Evolutionary conservation across 345 rosid species (phyloP), one percentile per base, ranked within the genome.

Genomic region (Orychophragmus violaceus): DNA sequence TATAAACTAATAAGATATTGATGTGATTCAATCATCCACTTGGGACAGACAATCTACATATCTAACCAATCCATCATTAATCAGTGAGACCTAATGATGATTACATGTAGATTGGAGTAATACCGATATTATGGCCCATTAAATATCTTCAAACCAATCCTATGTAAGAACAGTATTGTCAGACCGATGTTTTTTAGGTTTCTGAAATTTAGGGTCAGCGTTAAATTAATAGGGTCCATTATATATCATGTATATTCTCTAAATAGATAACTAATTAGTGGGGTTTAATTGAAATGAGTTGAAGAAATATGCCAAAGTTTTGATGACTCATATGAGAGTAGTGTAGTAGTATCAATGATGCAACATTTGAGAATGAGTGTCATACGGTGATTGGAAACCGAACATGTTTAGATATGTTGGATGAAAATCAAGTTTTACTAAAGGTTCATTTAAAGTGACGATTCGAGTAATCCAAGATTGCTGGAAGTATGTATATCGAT

Each of bases 21-120:
- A 54, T 62, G 30, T 21, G 56, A 33, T 23, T 44, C 8, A 62
- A 59, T 42, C 36, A 30, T 42, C n/a, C 61, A 61, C 74, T 50
- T 16, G 66, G 29, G 16, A 60, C 19, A 21, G 52, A 46, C n/a
- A 46, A 23, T 48, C 41, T 19, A 33, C 23, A 18, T 49, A 68
- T 58, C 13, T 59, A 68, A 36, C 51, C 50, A 68, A 59, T 1
- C 21, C 5, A 16, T 59, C 3, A 14, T 14, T 12, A 3, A 32
- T 46, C 8, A 46, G 17, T 3, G 37, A 35, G 13, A 36, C 36
- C 25, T n/a, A n/a, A n/a, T n/a, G 17, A 14, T 33, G 24, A 23
- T 24, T 35, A 13, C 23, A 39, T 23, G 14, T 64, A 8, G 14
- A 37, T 30, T 23, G 25, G 50, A 65, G n/a, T n/a, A 5, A 52